Conservation (phyloP, 2,329 filamentous ascomycete species). For the Cryoendolithus antarcticus region DNA sequence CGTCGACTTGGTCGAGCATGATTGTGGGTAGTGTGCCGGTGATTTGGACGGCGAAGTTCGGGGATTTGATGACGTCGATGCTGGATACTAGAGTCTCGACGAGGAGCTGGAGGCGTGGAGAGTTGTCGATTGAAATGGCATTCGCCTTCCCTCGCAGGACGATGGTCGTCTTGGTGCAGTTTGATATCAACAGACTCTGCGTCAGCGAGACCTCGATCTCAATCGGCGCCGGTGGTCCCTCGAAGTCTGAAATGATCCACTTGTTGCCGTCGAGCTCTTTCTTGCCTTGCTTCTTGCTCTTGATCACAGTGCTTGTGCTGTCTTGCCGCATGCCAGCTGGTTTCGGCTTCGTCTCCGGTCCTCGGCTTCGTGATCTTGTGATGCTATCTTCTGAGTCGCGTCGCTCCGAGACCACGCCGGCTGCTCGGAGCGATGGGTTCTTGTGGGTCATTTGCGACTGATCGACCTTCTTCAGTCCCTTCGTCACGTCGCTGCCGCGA, state of each 20-base stretch:
- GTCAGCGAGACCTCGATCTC: slow-evolving; percentile 70
- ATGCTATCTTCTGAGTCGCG: slow-evolving; percentile 42
- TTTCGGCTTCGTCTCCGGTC: slow-evolving; percentile 58
- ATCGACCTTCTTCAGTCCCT: slow-evolving; percentile 84
- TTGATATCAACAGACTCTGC: slow-evolving; percentile 83
- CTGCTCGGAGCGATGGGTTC: slow-evolving; percentile 72
- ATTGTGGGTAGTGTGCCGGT: slow-evolving; percentile 76
- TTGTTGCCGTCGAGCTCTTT: slow-evolving; percentile 57
- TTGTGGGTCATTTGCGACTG: slow-evolving; percentile 97
- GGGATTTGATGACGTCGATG: slow-evolving; percentile 88
- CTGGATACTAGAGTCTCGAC: slow-evolving; percentile 82
- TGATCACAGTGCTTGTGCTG: slow-evolving; percentile 10
- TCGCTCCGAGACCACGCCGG: too few relatives aligned
- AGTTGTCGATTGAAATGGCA: slow-evolving; percentile 92
- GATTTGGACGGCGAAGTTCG: slow-evolving; percentile 78
- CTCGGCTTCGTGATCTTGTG: slow-evolving; percentile 64
- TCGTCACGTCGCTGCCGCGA: slow-evolving; percentile 76
- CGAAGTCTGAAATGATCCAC: slow-evolving; percentile 93
- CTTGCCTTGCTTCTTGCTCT: slow-evolving; percentile 22
- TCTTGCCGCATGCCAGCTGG: slow-evolving; percentile 38
- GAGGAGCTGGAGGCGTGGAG: slow-evolving; percentile 67
- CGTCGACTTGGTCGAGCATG: slow-evolving; percentile 84
- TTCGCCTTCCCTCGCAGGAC: slow-evolving; percentile 90
- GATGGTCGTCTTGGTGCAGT: slow-evolving; percentile 82
- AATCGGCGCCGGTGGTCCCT: slow-evolving; percentile 59